Evolutionary conservation across 2,329 filamentous ascomycete species (phyloP).

Genomic region (Aureobasidium mangrovei): DNA sequence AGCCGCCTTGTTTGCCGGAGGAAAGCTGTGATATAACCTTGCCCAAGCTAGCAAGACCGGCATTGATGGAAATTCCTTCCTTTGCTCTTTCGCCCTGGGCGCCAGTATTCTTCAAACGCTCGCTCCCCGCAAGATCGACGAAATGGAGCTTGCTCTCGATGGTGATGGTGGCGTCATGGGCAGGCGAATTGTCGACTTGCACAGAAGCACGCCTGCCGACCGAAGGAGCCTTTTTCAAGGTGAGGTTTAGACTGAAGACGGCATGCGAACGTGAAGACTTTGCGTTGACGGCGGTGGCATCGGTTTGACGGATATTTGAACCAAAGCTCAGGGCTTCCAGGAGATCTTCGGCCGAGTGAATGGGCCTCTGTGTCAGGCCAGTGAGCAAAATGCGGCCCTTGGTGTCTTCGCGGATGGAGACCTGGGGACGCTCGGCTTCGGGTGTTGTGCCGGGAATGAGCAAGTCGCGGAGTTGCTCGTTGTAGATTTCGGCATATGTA

Average conservation of each 20-base stretch:
- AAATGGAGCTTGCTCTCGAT: constrained; percentile 98
- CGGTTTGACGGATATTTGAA: constrained; percentile 89
- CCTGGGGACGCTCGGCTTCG: constrained; percentile 59
- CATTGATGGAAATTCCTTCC: constrained; percentile 98
- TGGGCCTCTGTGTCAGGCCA: constrained; percentile 75
- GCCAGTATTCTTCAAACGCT: constrained; percentile 92
- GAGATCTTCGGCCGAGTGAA: constrained; percentile 87
- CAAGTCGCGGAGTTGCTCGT: constrained; percentile 87
- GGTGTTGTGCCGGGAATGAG: constrained; percentile 68
- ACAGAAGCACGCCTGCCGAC: constrained; percentile 74
- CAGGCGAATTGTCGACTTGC: constrained; percentile 68
- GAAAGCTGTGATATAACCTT: constrained; percentile 98
- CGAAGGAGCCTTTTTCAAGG: constrained; percentile 62
- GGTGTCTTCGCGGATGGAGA: constrained; percentile 88
- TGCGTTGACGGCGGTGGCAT: constrained; percentile 93
- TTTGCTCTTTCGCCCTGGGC: constrained; percentile 89
- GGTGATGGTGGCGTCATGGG: constrained; percentile 60
- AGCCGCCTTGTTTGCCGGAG: constrained; percentile 73
- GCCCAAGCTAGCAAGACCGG: constrained; percentile 83
- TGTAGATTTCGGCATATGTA: constrained; percentile 75
- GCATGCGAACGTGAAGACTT: constrained; percentile 96
- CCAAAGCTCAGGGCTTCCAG: constrained; percentile 85
- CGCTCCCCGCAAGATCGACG: constrained; percentile 93
- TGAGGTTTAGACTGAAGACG: constrained; percentile 88
- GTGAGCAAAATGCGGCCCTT: constrained; percentile 93